Conservation (phyloP, 2,329 filamentous ascomycete genomes). For the Claviceps purpurea region DNA sequence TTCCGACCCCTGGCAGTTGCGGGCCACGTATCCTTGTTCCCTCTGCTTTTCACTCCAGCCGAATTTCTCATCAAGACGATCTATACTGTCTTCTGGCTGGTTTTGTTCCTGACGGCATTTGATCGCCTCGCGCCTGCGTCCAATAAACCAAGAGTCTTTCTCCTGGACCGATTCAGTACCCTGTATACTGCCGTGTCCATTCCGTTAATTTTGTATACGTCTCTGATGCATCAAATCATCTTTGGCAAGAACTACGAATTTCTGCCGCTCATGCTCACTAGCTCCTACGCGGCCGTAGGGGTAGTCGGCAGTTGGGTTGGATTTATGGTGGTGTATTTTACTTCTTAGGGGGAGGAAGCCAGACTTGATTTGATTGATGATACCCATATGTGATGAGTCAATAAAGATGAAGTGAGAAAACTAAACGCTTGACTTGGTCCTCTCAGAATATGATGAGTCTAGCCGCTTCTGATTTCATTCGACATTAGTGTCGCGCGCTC, state of each 20-base stretch:
- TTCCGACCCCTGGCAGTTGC: constrained; percentile 87
- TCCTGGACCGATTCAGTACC: constrained; percentile 81
- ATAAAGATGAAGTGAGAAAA: neutral
- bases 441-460: neutral
- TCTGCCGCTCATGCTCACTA: constrained; percentile 91
- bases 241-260: constrained; percentile 82
- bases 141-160: constrained; percentile 64
- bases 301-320: constrained; percentile 92
- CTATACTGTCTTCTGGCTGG: constrained; percentile 86
- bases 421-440: neutral
- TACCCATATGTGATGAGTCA: neutral
- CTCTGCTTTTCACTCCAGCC: constrained; percentile 77
- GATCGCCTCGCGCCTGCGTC: constrained; percentile 79
- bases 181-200: constrained; percentile 84
- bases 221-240: constrained; percentile 65
- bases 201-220: constrained; percentile 80
- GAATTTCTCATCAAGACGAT: constrained; percentile 91
- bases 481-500: too few relatives aligned
- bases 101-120: constrained; percentile 74
- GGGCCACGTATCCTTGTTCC: constrained; percentile 90
- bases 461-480: neutral
- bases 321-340: constrained; percentile 85
- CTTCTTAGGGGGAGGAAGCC: constrained; percentile 23
- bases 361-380: constrained; percentile 1
- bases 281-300: constrained; percentile 86